Base-by-base conservation (phyloP, 108 stramenopile genomes). In the Cyclostephanos tholiformis region DNA sequence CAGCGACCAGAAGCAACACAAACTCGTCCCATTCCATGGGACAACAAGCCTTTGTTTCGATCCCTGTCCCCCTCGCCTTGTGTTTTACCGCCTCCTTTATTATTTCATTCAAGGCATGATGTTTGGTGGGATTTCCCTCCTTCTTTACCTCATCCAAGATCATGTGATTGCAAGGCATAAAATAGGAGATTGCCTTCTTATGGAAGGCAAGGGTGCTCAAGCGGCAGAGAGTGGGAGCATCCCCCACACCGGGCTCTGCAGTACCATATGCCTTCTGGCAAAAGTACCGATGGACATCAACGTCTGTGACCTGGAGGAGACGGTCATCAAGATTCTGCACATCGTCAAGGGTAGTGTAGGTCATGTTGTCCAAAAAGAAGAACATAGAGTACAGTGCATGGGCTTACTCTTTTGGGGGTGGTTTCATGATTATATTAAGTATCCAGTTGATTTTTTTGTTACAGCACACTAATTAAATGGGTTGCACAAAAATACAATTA, bases 21-120 rank as follows among this genome's bases (percentile, higher is more conserved):
- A 22, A 69, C 43, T 69, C 67, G 0, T 69, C 16, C 50, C 23
- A 58, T 59, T 69, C 67, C n/a, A 69, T n/a, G 30, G 67, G 22
- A 56, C 67, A 25, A 22, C 57, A 36, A 10, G 67, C 53, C 10
- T 10, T 17, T 56, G 67, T 23, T 17, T 32, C 30, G 38, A 58
- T 20, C 51, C 67, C 67, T 3, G 44, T 36, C 67, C 67, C 57
- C 22, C 67, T 53, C 7, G 41, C 57, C 67, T 56, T 26, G n/a
- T 69, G 20, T 6, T 22, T 53, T 13, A 56, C 53, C 11, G 56
- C 13, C 8, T 22, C 12, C 30, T 55, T 26, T 8, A 69, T 52
- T 14, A 69, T 3, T 1, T 56, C 36, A 39, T 53, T 69, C 12
- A 69, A 52, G 20, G 26, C 23, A 0, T 53, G 6, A 4, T 22